phyloP scores from a whole-genome alignment of 2,329 filamentous ascomycete genomes.

The Venturia asperata region DNA sequence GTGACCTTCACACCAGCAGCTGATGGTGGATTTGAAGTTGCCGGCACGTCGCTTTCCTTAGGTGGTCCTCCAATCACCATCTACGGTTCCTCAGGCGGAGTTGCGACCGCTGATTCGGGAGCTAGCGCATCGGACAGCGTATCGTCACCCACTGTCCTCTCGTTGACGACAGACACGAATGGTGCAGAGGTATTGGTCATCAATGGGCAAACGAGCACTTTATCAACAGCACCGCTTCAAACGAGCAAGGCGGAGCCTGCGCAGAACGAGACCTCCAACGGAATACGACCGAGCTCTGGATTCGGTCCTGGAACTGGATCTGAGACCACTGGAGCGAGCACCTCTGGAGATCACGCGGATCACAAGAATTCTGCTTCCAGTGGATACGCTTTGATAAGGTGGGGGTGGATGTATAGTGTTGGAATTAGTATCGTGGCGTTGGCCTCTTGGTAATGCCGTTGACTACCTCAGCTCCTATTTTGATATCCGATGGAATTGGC shows the following conservation, averaged over 20 bases:
- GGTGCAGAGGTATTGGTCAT: neutral
- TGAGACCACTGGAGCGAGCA: neutral
- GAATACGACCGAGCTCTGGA: neutral
- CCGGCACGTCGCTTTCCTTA: neutral
- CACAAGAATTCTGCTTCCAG: neutral
- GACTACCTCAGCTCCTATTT: no score
- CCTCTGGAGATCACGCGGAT: neutral
- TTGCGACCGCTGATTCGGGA: neutral
- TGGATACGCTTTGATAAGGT: neutral
- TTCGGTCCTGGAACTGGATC: neutral
- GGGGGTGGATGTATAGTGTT: neutral
- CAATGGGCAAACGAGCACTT: neutral
- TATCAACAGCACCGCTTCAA: neutral
- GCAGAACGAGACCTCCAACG: neutral
- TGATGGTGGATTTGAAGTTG: neutral
- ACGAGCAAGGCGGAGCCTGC: neutral
- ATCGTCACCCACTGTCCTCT: constrained; percentile 7
- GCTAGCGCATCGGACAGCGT: neutral
- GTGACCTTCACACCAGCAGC: constrained; percentile 1
- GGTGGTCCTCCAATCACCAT: neutral
- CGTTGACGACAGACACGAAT: neutral
- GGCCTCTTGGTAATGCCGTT: neutral
- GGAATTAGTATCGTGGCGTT: neutral
- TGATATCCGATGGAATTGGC: no score
- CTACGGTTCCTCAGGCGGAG: neutral